phyloP scores from a whole-genome alignment of 331 rosid species.

The Rosa hybrid region DNA sequence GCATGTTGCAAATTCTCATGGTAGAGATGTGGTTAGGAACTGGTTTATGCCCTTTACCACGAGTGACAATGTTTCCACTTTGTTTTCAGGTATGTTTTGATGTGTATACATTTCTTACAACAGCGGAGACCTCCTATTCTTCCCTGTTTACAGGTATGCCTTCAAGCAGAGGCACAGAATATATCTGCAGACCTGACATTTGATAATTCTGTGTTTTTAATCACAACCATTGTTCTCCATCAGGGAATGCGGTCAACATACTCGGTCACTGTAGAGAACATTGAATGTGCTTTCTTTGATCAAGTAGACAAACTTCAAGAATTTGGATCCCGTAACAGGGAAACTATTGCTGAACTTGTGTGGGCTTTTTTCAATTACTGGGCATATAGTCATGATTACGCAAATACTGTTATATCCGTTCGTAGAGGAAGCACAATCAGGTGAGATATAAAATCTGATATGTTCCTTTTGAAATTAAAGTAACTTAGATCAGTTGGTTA shows the following conservation, averaged over 20 bases:
- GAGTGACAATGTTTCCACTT: slow-evolving; percentile 21
- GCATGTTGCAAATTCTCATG: not conserved
- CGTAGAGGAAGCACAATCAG: slow-evolving; percentile 83
- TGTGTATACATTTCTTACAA: slow-evolving; percentile 96
- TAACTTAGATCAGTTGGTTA: not conserved
- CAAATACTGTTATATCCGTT: slow-evolving; percentile 77
- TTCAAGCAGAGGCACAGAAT: not conserved
- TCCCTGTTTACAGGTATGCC: slow-evolving; percentile 92
- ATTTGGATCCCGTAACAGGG: slow-evolving; percentile 73
- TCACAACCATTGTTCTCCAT: slow-evolving; percentile 9
- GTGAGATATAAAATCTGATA: slow-evolving; percentile 35
- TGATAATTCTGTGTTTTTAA: not conserved
- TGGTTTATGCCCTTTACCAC: not conserved
- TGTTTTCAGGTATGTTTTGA: slow-evolving; percentile 90
- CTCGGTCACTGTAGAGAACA: slow-evolving; percentile 58
- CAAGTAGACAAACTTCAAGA: slow-evolving; percentile 61
- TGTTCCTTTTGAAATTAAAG: not conserved
- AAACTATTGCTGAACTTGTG: slow-evolving; percentile 77
- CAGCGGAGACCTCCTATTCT: slow-evolving; percentile 82
- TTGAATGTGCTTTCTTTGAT: slow-evolving; percentile 78
- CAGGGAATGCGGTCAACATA: slow-evolving; percentile 80
- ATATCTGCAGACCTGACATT: not conserved
- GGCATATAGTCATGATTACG: slow-evolving; percentile 92
- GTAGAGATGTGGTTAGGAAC: not conserved
- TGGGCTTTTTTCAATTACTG: slow-evolving; percentile 94